Evolutionary conservation across 163 green algal species (phyloP), one percentile per base, ranked within the genome.

Genomic region (Scenedesmus sp.): DNA sequence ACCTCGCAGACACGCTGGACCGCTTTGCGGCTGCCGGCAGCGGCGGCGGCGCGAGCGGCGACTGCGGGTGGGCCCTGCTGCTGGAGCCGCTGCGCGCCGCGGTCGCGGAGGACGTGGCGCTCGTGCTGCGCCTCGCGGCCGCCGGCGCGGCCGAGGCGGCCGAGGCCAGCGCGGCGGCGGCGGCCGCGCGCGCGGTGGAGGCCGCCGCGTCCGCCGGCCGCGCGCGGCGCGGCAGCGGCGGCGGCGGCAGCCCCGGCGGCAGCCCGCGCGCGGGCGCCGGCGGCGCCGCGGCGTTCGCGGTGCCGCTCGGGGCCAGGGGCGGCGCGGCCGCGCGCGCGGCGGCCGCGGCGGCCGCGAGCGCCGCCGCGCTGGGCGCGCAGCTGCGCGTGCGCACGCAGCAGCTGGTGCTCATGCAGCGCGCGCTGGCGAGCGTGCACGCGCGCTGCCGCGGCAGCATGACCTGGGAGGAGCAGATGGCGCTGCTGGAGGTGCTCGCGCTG

Each of bases 351-450:
- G 10, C 58, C 17, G 24, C 39, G 34, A 20, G 62, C 18, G 65
- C 65, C 29, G 57, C 42, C 51, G 50, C 65, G 34, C n/a, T 24
- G 7, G 56, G 26, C 18, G 14, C 39, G 3, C 50, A 65, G 57
- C 57, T 83, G 56, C 79, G 78, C 4, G 69, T 76, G 29, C 66
- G 83, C 24, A 73, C 63, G 3, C 72, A 65, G 44, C 83, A 85
- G 83, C 65, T 85, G 28, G 63, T 87, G 77, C 83, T 85, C n/a
- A 72, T 87, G 60, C 72, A 80, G 65, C 72, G 78, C 3, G 45
- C 39, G 18, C 47, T 87, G 34, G 75, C 60, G 28, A 54, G 57
- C 11, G 60, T 77, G 5, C 60, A 78, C 36, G 42, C 10, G 24
- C 15, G 44, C 15, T 76, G 66, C 51, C 70, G 48, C 20, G 58